Conservation (phyloP, 768 basidiomycete species). For the Paxillus involutus region DNA sequence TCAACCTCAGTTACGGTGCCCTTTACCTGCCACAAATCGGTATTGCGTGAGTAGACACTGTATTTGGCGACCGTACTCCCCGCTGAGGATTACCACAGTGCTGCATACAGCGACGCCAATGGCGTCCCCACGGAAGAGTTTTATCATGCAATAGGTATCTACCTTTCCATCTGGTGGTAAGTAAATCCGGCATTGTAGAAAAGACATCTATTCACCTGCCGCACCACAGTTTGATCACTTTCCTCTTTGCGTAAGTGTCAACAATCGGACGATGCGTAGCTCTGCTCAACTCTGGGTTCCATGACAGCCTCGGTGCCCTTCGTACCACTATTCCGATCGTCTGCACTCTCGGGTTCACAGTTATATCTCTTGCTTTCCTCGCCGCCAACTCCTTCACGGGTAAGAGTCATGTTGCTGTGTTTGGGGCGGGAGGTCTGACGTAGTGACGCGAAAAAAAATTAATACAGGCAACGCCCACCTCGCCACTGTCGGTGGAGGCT, state of each 20-base stretch:
- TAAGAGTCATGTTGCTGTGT: constrained; percentile 4
- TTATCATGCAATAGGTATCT: constrained; percentile 26
- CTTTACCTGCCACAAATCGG: constrained; percentile 26
- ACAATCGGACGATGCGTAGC: background rate
- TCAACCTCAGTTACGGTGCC: constrained; percentile 29
- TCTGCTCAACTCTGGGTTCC: background rate
- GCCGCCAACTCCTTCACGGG: constrained; percentile 26
- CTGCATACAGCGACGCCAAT: constrained; percentile 21
- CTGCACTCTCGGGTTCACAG: constrained; percentile 20
- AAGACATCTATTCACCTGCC: background rate
- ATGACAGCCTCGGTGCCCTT: constrained; percentile 23
- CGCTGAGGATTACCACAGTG: constrained; percentile 11
- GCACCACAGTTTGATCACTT: constrained; percentile 20
- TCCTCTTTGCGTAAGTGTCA: constrained; percentile 22
- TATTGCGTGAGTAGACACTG: constrained; percentile 19
- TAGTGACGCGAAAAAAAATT: background rate
- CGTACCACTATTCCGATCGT: constrained; percentile 26
- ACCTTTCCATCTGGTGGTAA: constrained; percentile 26
- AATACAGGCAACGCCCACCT: constrained; percentile 18
- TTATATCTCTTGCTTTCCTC: constrained; percentile 24
- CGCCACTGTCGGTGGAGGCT: constrained; percentile 26
- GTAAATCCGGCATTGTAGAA: background rate
- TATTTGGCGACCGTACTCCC: background rate
- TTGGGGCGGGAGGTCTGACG: background rate
- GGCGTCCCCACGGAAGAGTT: constrained; percentile 26